Conservation (phyloP, 2,329 filamentous ascomycete genomes). For the Thelonectria discophora region DNA sequence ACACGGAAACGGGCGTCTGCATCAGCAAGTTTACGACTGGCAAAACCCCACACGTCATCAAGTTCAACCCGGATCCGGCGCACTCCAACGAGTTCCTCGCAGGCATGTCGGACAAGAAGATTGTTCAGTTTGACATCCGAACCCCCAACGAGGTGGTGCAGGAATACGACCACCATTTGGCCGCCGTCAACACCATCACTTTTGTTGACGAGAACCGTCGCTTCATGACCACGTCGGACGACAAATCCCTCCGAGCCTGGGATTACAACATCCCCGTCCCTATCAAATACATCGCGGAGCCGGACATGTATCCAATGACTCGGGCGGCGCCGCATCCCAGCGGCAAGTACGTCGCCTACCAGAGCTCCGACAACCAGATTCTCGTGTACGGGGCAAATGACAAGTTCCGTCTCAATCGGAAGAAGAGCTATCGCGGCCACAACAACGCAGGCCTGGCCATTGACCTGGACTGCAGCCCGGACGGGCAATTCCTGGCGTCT, state of each 20-base stretch:
- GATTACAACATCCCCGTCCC: constrained; percentile 98
- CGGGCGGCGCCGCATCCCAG: constrained; percentile 84
- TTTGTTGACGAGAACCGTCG: constrained; percentile 94
- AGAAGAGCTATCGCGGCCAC: constrained; percentile 95
- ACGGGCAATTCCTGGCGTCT: constrained; percentile 88
- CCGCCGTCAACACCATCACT: constrained; percentile 96
- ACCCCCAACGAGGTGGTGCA: constrained; percentile 82
- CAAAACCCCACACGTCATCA: constrained; percentile 93
- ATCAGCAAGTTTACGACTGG: constrained; percentile 89
- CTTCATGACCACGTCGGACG: constrained; percentile 98
- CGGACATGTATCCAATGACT: constrained; percentile 97
- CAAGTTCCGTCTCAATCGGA: constrained; percentile 96
- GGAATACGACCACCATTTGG: constrained; percentile 97
- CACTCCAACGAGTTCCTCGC: constrained; percentile 90
- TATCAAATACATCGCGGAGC: constrained; percentile 97
- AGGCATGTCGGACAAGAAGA: constrained; percentile 99
- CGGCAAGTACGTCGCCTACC: constrained; percentile 94
- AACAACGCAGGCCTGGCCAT: constrained; percentile 96
- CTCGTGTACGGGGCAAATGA: constrained; percentile 94
- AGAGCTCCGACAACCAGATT: constrained; percentile 94
- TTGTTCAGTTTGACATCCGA: constrained; percentile 93
- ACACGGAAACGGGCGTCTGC: constrained; percentile 93
- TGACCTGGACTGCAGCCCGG: constrained; percentile 86
- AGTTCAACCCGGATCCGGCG: constrained; percentile 85
- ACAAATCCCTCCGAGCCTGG: constrained; percentile 96